A percentile compares a stretch with the other conserved stretches of the same genome.
Evolutionary conservation across 2,329 filamentous ascomycete genomes (phyloP).

Genomic region (Fusarium sp.): DNA sequence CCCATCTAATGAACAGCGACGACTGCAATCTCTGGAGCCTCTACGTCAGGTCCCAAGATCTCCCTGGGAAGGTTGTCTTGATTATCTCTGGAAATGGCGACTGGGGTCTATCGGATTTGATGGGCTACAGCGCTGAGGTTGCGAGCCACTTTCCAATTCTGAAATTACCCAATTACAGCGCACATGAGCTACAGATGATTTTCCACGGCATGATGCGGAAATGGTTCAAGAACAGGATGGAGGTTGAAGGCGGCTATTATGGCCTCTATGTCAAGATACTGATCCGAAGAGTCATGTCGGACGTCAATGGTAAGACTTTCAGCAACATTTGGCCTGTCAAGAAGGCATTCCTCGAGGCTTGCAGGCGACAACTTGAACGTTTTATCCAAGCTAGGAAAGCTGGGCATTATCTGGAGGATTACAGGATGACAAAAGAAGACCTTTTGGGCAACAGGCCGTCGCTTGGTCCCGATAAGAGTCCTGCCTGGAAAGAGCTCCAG

Average conservation of each 20-base stretch:
- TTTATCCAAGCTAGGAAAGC: slow-evolving; percentile 55
- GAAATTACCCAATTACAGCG: slow-evolving; percentile 74
- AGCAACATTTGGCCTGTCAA: slow-evolving; percentile 77
- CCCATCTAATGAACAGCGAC: slow-evolving; percentile 46
- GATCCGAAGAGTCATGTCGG: slow-evolving; percentile 68
- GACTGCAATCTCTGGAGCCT: slow-evolving; percentile 48
- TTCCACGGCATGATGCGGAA: slow-evolving; percentile 65
- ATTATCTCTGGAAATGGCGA: slow-evolving; percentile 48
- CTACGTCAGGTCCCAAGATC: slow-evolving; percentile 42
- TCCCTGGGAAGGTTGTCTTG: slow-evolving; percentile 47
- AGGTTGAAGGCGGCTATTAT: slow-evolving; percentile 66
- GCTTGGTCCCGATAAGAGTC: slow-evolving; percentile 61
- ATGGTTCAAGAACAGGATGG: slow-evolving; percentile 67
- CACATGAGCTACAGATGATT: slow-evolving; percentile 71
- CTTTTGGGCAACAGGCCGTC: slow-evolving; percentile 75
- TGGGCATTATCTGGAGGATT: slow-evolving; percentile 44
- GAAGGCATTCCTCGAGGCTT: slow-evolving; percentile 63
- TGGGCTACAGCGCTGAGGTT: slow-evolving; percentile 63
- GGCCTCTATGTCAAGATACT: slow-evolving; percentile 74
- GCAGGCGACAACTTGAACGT: slow-evolving; percentile 69
- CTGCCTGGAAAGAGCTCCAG: slow-evolving; percentile 70
- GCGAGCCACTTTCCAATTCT: slow-evolving; percentile 53
- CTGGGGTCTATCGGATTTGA: slow-evolving; percentile 71
- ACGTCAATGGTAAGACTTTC: slow-evolving; percentile 72
- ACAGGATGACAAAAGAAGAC: slow-evolving; percentile 68